Conservation (phyloP, 2,329 filamentous ascomycete species). For the Calonectria hawksworthii region DNA sequence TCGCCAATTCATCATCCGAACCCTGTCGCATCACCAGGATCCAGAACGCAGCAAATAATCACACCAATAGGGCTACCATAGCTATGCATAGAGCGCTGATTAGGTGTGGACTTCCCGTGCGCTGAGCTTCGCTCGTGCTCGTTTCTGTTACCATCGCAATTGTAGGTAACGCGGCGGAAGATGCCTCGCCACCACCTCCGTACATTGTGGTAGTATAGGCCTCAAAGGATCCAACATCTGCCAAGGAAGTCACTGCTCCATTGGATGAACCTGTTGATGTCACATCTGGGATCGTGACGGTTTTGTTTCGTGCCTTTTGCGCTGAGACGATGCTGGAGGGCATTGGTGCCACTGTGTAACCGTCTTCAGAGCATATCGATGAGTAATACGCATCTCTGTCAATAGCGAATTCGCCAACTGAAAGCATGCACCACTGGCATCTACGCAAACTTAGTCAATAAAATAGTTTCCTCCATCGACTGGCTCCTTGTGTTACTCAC, state of each 20-base stretch:
- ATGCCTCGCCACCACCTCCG: background rate
- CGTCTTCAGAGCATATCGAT: background rate
- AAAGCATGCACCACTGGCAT: background rate
- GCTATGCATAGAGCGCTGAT: background rate
- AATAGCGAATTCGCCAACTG: background rate
- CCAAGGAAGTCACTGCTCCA: background rate
- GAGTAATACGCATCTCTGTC: background rate
- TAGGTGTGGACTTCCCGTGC: background rate
- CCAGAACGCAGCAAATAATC: background rate
- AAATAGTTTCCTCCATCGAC: background rate
- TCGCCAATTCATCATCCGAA: background rate
- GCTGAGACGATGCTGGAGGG: conserved; percentile 12
- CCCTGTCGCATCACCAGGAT: background rate
- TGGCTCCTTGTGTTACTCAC: background rate
- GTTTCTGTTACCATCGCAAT: background rate
- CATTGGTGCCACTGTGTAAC: background rate
- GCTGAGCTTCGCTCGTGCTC: background rate
- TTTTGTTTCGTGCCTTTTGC: conserved; percentile 16
- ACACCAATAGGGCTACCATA: background rate
- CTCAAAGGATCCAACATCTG: background rate
- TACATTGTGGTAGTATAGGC: background rate
- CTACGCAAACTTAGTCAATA: background rate
- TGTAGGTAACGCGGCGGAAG: background rate
- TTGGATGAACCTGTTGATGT: background rate
- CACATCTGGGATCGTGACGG: background rate